These are phyloP conservation scores for Candida sp. DNA, from an alignment of 1,139 yeast genomes.

Conservation along the genomic window DNA sequence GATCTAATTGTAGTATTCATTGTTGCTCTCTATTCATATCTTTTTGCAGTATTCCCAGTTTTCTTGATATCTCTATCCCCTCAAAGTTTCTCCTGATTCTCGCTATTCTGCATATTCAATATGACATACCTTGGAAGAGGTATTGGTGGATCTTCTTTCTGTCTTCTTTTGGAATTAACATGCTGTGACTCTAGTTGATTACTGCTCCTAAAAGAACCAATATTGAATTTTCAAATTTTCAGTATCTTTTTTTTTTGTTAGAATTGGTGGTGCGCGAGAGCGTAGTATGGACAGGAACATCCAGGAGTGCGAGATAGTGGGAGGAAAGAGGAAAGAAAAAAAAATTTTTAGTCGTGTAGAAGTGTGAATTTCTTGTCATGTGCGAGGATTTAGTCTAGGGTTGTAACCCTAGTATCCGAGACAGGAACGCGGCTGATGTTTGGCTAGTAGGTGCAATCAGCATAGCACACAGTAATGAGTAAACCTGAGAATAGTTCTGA, in stretches of 20 bases:
- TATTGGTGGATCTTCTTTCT: conserved; percentile 99
- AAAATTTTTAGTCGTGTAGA: background rate
- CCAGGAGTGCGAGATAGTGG: background rate
- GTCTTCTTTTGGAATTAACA: conserved; percentile 99
- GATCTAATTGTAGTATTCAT: background rate
- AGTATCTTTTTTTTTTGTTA: conserved; percentile 5
- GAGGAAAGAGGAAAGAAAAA: background rate
- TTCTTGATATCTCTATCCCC: background rate
- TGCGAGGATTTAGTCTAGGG: conserved; percentile 4
- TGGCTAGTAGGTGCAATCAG: no score
- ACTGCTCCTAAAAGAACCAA: conserved; percentile 5
- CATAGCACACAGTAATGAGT: background rate
- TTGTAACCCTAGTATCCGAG: conserved; percentile 2
- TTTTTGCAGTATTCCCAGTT: background rate
- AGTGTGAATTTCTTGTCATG: background rate
- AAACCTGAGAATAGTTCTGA: background rate
- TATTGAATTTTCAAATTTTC: conserved; percentile 4
- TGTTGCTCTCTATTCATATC: background rate
- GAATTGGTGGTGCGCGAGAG: conserved; percentile 4
- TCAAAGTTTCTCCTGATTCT: background rate
- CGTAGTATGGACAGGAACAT: background rate
- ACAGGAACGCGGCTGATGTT: no score
- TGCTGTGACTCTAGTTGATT: conserved; percentile 27
- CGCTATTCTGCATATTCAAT: conserved; percentile 6
- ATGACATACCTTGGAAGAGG: conserved; percentile 94